Evolutionary conservation across 768 basidiomycete species (phyloP).

Genomic region (Amanita polypyramis): DNA sequence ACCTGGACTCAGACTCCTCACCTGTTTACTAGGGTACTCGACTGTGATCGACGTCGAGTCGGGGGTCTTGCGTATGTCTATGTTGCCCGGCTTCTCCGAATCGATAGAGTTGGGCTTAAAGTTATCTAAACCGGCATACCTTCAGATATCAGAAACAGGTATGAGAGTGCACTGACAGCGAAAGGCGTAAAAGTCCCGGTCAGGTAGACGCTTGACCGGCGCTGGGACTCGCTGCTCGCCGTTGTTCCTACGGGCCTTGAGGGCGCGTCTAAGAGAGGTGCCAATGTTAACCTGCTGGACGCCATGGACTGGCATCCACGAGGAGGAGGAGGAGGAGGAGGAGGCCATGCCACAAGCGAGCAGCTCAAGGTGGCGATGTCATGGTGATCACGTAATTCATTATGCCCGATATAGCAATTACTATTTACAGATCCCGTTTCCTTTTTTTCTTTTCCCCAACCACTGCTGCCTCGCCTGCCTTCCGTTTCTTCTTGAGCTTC

Average conservation of each 20-base stretch:
- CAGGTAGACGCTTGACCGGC: conserved; percentile 36
- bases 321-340: conserved; percentile 24
- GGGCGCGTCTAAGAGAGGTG: conserved; percentile 46
- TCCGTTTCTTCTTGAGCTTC: conserved; percentile 50
- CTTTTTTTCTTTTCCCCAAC: conserved; percentile 21
- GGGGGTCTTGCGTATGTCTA: conserved; percentile 47
- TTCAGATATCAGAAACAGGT: not conserved
- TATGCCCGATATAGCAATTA: not conserved
- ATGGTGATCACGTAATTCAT: not conserved
- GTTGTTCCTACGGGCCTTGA: conserved; percentile 64
- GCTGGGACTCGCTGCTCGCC: conserved; percentile 24
- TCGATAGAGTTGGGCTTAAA: conserved; percentile 72
- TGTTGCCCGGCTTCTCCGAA: conserved; percentile 47
- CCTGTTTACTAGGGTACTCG: conserved; percentile 59
- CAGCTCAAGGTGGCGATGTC: not conserved
- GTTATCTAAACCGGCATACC: conserved; percentile 37
- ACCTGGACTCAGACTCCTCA: conserved; percentile 19
- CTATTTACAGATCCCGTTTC: conserved; percentile 5
- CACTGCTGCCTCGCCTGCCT: conserved; percentile 22
- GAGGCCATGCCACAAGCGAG: conserved; percentile 8
- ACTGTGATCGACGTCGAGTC: conserved; percentile 45
- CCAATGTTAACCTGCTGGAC: conserved; percentile 51
- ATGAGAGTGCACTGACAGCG: conserved; percentile 41
- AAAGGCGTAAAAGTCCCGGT: conserved; percentile 68
- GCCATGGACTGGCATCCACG: conserved; percentile 55